Evolutionary conservation across 23 red algal species (phyloP), one percentile per base, ranked within the genome.

Genomic region (Agarophyton chilense): DNA sequence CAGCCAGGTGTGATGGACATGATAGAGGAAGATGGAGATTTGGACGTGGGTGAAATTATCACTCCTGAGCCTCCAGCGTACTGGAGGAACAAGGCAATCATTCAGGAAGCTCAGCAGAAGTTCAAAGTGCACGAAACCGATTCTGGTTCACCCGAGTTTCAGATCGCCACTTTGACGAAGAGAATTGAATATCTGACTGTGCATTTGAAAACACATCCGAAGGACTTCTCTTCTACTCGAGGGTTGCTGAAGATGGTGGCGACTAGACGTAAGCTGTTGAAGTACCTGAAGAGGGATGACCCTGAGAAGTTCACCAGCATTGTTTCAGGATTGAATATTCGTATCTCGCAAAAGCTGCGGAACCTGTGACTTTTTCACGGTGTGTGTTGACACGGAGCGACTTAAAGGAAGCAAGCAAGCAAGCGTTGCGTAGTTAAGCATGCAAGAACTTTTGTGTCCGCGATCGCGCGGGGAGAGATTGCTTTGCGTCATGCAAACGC

Each of bases 91-190:
- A 54, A 13, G 26, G 17, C n/a, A 33, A 67, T 41, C 33, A 91
- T 87, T 39, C 32, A 16, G 40, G 82, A 80, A 73, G 72, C 88
- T 78, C 72, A 68, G 25, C 49, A 62, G 33, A 78, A 87, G 35
- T 81, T 72, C 40, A 90, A 66, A 60, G 47, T 79, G 2, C 90
- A 96, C 71, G 97, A 96, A 62, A 95, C 87, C 41, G 97, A 99
- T 83, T 86, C 71, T 49, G 97, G 97, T 11, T 96, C 93, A 52
- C 93, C 97, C 4, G 97, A 99, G 76, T 94, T 79, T 35, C 97
- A 99, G 86, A 96, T 99, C 81, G 93, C 97, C 24, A 87, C 80
- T 57, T 71, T 96, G 45, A 94, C 97, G 3, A 94, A 72, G 64
- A 84, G 73, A 36, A 95, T 99, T 34, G 35, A 84, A 62, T 90